Evolutionary conservation across 148 eudicot species (phyloP), one percentile per base, ranked within the genome.

Genomic region (Rheum nobile): DNA sequence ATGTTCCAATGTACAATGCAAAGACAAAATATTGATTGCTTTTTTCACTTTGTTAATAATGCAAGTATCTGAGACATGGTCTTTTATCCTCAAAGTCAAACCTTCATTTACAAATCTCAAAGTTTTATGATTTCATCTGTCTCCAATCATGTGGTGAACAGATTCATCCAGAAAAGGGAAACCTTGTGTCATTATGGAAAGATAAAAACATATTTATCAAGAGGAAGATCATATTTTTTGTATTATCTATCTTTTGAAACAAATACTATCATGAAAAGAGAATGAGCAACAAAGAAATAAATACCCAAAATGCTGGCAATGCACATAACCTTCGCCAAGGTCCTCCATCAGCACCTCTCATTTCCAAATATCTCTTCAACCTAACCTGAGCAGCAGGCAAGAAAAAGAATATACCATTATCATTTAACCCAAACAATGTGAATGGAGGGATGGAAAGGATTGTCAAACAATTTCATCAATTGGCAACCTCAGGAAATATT

Each of bases 311-410:
- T 67, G 97, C 99, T 71, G 99, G 99, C 82, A 96, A 75, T 55
- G 99, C 99, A 81, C 99, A 96, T 71, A 96, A 81, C 79, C 97
- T 81, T 83, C 98, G 87, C 97, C 97, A 92, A 61, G 99, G 97
- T 54, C 97, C 99, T 71, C 96, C 97, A 88, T 96, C 99, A 67
- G 99, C 99, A 69, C 97, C 99, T 78, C 99, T 86, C 97, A 96
- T 90, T 76, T 96, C 99, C 84, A 96, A 77, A 85, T 90, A 92
- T 81, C 96, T 88, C 84, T 96, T 96, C 83, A 96, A 83, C 84
- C 96, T 87, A 61, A 95, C 98, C 98, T 95, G 92, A 79, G 84
- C 21, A 77, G 70, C 47, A 75, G 46, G 71, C 50, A 76, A 76
- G 16, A 75, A 44, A 48, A 28, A 67, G 47, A n/a, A 68, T 55